These are phyloP conservation scores for Allium sativum DNA, from an alignment of 106 monocot genomes.

Conservation along the genomic window DNA sequence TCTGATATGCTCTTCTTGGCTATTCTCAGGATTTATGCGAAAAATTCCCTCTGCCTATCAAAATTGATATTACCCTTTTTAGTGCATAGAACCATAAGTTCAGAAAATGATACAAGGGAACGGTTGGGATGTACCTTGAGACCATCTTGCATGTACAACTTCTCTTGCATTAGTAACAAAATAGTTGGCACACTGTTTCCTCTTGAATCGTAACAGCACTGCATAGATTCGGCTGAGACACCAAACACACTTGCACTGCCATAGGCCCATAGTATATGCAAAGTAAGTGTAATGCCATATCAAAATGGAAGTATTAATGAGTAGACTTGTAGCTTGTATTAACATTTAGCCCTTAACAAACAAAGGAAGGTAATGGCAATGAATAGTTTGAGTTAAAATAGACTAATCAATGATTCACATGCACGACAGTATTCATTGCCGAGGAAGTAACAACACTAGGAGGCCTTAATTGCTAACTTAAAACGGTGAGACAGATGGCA, in stretches of 20 bases:
- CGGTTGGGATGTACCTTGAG: constrained; percentile 41
- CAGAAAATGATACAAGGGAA: too few species aligned
- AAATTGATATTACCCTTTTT: not conserved
- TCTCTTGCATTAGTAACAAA: constrained; percentile 86
- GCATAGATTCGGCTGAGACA: constrained; percentile 94
- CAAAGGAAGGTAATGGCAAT: too few species aligned
- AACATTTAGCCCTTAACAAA: too few species aligned
- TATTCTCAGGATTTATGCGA: constrained; percentile 84
- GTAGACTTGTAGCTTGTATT: too few species aligned
- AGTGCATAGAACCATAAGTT: too few species aligned
- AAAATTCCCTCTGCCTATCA: constrained; percentile 89
- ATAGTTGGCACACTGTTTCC: constrained; percentile 93
- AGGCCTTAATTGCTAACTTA: too few species aligned
- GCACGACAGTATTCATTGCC: too few species aligned
- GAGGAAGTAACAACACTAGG: too few species aligned
- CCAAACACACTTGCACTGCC: constrained; percentile 90
- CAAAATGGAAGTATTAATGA: too few species aligned
- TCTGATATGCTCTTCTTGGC: constrained; percentile 75
- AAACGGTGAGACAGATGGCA: too few species aligned
- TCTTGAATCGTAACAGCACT: constrained; percentile 74
- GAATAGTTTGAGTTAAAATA: too few species aligned
- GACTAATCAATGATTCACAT: too few species aligned
- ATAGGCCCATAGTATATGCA: constrained; percentile 17
- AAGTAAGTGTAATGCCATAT: not conserved
- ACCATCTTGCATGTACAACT: constrained; percentile 68